Percentiles rank a stretch among this genome's conserved stretches.
phyloP scores from a whole-genome alignment of 2,329 filamentous ascomycete species.

The Clathrospora elynae region DNA sequence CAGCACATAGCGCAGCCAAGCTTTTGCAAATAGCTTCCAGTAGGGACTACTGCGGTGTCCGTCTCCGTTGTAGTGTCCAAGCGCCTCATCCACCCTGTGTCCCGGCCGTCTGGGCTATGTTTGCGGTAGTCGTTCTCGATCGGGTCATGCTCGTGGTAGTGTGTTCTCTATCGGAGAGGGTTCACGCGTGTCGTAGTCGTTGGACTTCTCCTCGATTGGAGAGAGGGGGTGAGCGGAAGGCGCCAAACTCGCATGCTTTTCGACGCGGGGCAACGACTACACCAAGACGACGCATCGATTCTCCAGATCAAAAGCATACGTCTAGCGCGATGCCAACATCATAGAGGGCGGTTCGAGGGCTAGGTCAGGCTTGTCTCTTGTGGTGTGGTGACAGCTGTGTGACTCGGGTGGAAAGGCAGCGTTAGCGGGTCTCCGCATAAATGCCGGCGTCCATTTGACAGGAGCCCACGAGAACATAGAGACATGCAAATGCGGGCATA shows the following conservation, averaged over 20 bases:
- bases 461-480: too few relatives aligned
- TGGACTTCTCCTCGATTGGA: not conserved
- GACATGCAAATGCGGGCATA: too few relatives aligned
- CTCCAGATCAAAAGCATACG: too few relatives aligned
- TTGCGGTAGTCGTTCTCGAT: not conserved
- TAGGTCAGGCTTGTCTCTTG: too few relatives aligned
- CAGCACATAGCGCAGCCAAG: too few relatives aligned
- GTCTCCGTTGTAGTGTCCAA: not conserved
- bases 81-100: not conserved
- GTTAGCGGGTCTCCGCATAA: too few relatives aligned
- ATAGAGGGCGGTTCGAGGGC: not conserved
- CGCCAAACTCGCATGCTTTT: conserved; percentile 1
- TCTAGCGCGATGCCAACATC: not conserved
- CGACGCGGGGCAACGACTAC: too few relatives aligned
- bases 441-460: too few relatives aligned
- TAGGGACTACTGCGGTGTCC: not conserved
- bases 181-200: conserved; percentile 1
- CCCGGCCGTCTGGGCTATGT: not conserved
- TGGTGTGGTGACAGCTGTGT: too few relatives aligned
- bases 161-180: conserved; percentile 2
- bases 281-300: too few relatives aligned
- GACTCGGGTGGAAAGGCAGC: too few relatives aligned
- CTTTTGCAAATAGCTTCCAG: not conserved
- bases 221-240: not conserved
- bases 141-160: not conserved